phyloP scores from a whole-genome alignment of 495 filamentous ascomycete genomes.

The Xylaria scruposa region DNA sequence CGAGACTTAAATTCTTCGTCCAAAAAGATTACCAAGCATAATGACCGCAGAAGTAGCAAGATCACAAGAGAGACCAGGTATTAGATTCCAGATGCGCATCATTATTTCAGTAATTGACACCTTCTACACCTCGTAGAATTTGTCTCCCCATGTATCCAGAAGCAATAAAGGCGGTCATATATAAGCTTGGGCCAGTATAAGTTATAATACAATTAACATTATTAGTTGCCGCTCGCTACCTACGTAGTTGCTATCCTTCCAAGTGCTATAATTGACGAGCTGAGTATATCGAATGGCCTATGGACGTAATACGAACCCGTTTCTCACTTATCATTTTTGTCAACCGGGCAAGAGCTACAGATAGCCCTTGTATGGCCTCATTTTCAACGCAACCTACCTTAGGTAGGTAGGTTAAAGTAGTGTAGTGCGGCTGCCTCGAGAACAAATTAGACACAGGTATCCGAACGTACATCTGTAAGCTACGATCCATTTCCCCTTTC shows the following conservation, averaged over 20 bases:
- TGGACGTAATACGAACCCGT: background rate
- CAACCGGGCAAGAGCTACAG: background rate
- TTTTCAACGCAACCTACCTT: background rate
- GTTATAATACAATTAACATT: background rate
- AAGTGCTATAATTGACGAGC: background rate
- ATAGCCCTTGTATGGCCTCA: background rate
- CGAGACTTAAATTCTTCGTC: background rate
- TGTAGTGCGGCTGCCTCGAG: background rate
- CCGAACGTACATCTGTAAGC: background rate
- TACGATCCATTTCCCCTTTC: background rate
- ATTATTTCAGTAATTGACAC: background rate
- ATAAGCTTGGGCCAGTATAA: background rate
- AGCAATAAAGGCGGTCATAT: background rate
- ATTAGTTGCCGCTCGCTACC: background rate
- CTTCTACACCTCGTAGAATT: background rate
- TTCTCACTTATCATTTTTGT: background rate
- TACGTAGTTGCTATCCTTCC: background rate
- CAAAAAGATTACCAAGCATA: background rate
- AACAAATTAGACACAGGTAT: background rate
- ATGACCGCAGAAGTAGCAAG: background rate
- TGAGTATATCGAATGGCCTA: background rate
- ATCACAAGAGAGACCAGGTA: background rate
- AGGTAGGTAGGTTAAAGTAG: background rate
- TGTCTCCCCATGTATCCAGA: background rate
- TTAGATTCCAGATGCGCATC: background rate